A percentile compares a stretch with the other conserved stretches of the same genome.
Conservation (phyloP, 441 rosid genomes). For the Adansonia madagascariensis region DNA sequence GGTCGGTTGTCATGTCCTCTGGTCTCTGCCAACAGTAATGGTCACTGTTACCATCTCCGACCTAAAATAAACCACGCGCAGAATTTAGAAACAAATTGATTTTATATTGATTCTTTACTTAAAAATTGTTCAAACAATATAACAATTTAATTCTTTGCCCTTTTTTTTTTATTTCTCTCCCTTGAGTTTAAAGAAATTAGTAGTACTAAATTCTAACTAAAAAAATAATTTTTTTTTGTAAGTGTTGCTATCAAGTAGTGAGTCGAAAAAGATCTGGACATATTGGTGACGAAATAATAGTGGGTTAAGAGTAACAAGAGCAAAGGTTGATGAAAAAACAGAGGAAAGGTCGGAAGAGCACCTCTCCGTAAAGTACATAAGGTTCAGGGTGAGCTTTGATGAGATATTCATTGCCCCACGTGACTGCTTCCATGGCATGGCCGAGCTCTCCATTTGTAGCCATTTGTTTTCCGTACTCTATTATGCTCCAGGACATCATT, state of each 20-base stretch:
- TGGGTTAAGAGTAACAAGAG: neutral
- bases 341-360: neutral
- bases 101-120: neutral
- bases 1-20: slow-evolving; percentile 54
- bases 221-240: neutral
- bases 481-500: slow-evolving; percentile 51
- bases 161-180: too few species aligned
- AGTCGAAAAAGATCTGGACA: neutral
- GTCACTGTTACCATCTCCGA: slow-evolving; percentile 52
- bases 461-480: slow-evolving; percentile 45
- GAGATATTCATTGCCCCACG: slow-evolving; percentile 54
- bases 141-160: too few species aligned
- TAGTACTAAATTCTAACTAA: neutral
- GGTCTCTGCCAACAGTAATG: slow-evolving; percentile 58
- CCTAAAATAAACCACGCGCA: slow-evolving; percentile 30
- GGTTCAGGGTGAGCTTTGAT: slow-evolving; percentile 51
- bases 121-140: neutral
- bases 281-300: neutral
- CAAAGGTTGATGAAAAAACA: neutral
- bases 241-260: neutral
- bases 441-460: slow-evolving; percentile 42
- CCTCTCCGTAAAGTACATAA: slow-evolving; percentile 49
- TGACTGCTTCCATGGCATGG: slow-evolving; percentile 44
- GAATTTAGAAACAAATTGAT: neutral
- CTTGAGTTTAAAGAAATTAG: neutral